Evolutionary conservation across 2,329 filamentous ascomycete species (phyloP), one percentile per base, ranked within the genome.

Genomic region (Penicillium sp.): DNA sequence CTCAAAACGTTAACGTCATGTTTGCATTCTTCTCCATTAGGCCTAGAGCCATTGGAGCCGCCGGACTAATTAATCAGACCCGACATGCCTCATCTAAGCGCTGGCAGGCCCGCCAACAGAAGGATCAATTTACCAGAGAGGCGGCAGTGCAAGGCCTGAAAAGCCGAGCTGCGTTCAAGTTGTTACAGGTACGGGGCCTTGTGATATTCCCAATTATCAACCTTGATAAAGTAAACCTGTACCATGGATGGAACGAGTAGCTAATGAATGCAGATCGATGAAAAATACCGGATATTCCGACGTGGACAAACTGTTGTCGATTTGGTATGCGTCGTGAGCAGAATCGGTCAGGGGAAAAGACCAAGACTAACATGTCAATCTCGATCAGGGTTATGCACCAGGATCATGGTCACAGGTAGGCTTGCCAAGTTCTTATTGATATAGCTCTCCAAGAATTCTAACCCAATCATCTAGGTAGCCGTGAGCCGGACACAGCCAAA

Each of bases 101-200:
- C 77, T 99, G 95, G 95, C 92, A 92, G 76, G 84, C 85, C 56
- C 89, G 95, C 22, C 93, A 97, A 73, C 82, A 82, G 42, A 84
- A 79, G 44, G 95, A 99, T 79, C 79, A 78, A 19, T 96, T 88
- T 75, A 86, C 90, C 0, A 86, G 86, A 59, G 87, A 91, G 70
- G 93, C 95, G 50, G 90, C 88, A 72, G 88, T 96, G 2, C 85
- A 91, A 68, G 89, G 89, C 0, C 80, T 97, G 61, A 97, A 94
- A 78, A 96, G 92, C 71, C 88, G 95, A 65, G 95, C 95, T 28
- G 95, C 93, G 0, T 97, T 95, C 78, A 99, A 99, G 78, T 82
- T 99, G 10, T 79, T 97, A 19, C 91, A 97, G 83, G 92, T 92
- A 74, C 24, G 35, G 15, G 42, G 4, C 17, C 8, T 7, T 56